Conservation (phyloP, 1,139 yeast genomes). For the Debaryomycetaceae sp. region DNA sequence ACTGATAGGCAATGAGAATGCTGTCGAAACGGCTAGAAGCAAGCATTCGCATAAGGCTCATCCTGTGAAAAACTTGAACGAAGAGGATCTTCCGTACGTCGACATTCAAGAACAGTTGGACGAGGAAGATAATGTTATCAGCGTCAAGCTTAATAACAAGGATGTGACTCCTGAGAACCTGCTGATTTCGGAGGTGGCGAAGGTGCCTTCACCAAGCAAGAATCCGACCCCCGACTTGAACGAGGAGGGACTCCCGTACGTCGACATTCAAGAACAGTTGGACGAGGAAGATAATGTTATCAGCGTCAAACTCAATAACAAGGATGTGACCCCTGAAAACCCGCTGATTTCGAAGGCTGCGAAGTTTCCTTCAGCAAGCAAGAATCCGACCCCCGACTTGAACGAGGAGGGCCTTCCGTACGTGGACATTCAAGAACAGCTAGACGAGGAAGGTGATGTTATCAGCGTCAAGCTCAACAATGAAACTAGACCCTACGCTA, state of each 20-base stretch:
- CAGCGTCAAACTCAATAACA: neutral
- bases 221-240: neutral
- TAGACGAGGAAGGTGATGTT: neutral
- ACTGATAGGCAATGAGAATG: too few species aligned
- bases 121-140: slow-evolving; percentile 60
- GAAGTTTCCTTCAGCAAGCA: neutral
- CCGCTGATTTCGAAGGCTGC: too few species aligned
- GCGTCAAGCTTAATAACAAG: slow-evolving; percentile 20
- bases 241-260: neutral
- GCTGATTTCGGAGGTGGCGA: neutral
- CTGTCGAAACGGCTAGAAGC: too few species aligned
- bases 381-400: slow-evolving; percentile 11
- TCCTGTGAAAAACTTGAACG: too few species aligned
- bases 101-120: slow-evolving; percentile 82
- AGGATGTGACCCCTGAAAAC: neutral
- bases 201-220: too few species aligned
- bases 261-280: neutral
- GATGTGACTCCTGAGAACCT: slow-evolving; percentile 1
- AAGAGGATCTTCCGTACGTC: slow-evolving; percentile 49
- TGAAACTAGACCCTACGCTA: too few species aligned
- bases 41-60: too few species aligned
- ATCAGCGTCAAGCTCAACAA: neutral
- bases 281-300: neutral
- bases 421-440: slow-evolving; percentile 8
- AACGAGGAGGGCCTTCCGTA: slow-evolving; percentile 59